Conservation (phyloP, 805 yeast species). For the Wickerhamomyces bovis region DNA sequence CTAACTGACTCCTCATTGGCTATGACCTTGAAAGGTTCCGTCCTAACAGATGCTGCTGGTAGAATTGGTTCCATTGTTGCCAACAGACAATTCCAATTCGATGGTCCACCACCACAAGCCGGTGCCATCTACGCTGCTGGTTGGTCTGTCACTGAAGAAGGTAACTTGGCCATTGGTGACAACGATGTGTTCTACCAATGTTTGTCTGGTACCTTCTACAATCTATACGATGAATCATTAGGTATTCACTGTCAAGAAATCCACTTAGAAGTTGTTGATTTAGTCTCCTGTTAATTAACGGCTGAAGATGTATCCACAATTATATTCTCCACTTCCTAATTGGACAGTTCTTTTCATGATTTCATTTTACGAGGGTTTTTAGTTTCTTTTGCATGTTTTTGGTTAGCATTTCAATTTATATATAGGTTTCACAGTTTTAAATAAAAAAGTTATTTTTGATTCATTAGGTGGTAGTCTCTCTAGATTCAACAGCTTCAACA, state of each 20-base stretch:
- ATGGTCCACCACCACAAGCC: slow-evolving; percentile 83
- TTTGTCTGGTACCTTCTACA: slow-evolving; percentile 71
- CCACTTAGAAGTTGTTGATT: slow-evolving; percentile 51
- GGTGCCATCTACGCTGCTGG: slow-evolving; percentile 69
- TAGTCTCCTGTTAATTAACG: slow-evolving; percentile 43
- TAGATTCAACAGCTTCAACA: too few relatives aligned
- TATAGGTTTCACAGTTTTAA: background rate
- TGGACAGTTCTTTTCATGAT: background rate
- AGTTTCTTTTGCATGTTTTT: background rate
- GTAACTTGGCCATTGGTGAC: slow-evolving; percentile 58
- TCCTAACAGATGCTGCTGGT: slow-evolving; percentile 52
- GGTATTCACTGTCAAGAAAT: slow-evolving; percentile 62
- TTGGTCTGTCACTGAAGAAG: slow-evolving; percentile 51
- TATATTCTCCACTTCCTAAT: background rate
- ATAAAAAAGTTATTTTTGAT: background rate
- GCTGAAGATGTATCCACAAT: slow-evolving; percentile 3
- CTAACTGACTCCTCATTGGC: slow-evolving; percentile 43
- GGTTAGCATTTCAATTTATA: background rate
- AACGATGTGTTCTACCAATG: slow-evolving; percentile 65
- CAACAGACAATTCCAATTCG: slow-evolving; percentile 81
- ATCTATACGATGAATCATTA: slow-evolving; percentile 60
- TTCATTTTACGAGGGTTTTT: slow-evolving; percentile 1
- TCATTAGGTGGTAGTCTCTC: background rate
- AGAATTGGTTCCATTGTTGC: slow-evolving; percentile 78
- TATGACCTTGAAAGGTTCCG: slow-evolving; percentile 44